Evolutionary conservation across 2,329 filamentous ascomycete genomes (phyloP).

Genomic region (Sphaerulina populicola): DNA sequence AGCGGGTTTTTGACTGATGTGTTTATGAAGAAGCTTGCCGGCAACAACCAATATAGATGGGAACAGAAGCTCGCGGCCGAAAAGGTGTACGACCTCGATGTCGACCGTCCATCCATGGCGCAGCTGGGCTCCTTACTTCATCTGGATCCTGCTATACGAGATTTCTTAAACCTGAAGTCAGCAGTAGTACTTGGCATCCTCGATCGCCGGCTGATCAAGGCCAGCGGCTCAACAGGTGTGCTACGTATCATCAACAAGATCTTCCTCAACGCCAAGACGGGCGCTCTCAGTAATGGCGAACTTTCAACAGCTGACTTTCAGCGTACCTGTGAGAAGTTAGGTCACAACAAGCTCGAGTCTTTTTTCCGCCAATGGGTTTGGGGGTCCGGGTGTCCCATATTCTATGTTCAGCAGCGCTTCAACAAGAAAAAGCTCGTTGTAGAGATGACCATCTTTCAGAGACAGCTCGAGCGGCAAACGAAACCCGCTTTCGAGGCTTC

Average conservation of each 20-base stretch:
- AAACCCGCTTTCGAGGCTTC: constrained; percentile 57
- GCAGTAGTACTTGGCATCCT: constrained; percentile 87
- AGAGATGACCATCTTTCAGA: constrained; percentile 79
- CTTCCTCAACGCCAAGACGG: constrained; percentile 76
- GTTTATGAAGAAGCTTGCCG: constrained; percentile 82
- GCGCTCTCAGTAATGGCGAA: constrained; percentile 61
- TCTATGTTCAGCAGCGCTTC: constrained; percentile 79
- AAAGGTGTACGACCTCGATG: constrained; percentile 69
- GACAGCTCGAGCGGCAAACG: constrained; percentile 51
- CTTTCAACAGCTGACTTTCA: constrained; percentile 71
- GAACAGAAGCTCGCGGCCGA: constrained; percentile 80
- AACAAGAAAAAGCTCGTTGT: constrained; percentile 97
- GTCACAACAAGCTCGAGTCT: constrained; percentile 73
- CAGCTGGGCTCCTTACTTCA: constrained; percentile 70
- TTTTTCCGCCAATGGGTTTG: constrained; percentile 95
- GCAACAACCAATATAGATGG: constrained; percentile 90
- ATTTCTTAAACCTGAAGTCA: constrained; percentile 86
- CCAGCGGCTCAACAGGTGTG: constrained; percentile 74
- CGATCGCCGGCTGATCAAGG: constrained; percentile 82
- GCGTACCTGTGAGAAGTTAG: constrained; percentile 76
- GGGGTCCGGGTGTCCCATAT: constrained; percentile 78
- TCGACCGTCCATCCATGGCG: constrained; percentile 71
- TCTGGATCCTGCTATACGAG: constrained; percentile 73
- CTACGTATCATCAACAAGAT: constrained; percentile 78
- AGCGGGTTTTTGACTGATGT: constrained; percentile 92